Evolutionary conservation across 2,329 filamentous ascomycete genomes (phyloP).

Genomic region (Aspergillus versicolor): DNA sequence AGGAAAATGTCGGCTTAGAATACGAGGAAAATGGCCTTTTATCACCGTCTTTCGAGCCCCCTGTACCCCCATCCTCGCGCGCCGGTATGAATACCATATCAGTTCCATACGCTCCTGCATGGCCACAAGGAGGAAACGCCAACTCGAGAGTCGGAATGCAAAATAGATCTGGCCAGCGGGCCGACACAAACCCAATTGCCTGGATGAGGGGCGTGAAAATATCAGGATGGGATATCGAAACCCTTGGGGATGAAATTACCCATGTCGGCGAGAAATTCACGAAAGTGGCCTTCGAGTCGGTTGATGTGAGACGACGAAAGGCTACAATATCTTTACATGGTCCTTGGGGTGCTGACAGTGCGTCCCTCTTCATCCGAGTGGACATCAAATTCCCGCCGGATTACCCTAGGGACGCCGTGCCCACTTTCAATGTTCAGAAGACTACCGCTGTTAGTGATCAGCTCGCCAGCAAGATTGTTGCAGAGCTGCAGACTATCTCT

Average conservation of each 20-base stretch:
- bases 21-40: conserved; percentile 52
- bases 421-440: conserved; percentile 56
- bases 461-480: conserved; percentile 49
- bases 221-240: conserved; percentile 53
- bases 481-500: conserved; percentile 56
- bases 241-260: conserved; percentile 60
- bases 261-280: conserved; percentile 61
- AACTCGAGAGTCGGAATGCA: conserved; percentile 50
- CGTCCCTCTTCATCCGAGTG: conserved; percentile 56
- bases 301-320: conserved; percentile 55
- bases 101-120: conserved; percentile 53
- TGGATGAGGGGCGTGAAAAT: conserved; percentile 68
- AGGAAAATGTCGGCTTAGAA: conserved; percentile 61
- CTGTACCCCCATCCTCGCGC: conserved; percentile 20
- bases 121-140: conserved; percentile 47
- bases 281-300: conserved; percentile 60
- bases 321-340: conserved; percentile 59
- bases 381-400: conserved; percentile 58
- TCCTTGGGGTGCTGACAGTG: conserved; percentile 57
- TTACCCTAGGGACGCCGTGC: conserved; percentile 54
- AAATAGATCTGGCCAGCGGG: conserved; percentile 46
- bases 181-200: conserved; percentile 58
- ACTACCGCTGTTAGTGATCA: conserved; percentile 57
- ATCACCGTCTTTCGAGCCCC: conserved; percentile 25
- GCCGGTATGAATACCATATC: conserved; percentile 51